Conservation (phyloP, 352 stramenopile species). For the Globisporangium cederbergense region DNA sequence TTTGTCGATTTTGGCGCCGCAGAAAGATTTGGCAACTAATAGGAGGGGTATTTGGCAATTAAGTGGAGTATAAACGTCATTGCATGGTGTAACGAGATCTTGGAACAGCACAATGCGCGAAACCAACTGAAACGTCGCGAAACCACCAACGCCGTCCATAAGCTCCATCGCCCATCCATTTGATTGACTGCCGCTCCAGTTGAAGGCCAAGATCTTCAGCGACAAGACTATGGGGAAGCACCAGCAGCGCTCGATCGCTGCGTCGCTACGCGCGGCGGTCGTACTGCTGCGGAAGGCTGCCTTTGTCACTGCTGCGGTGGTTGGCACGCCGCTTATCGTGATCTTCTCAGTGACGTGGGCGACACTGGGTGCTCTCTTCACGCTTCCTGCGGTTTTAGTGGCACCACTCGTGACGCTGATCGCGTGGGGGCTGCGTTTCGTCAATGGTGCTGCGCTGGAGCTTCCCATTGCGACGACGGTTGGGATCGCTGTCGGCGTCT, state of each 20-base stretch:
- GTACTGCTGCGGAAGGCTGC: conserved; percentile 14
- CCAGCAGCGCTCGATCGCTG: not conserved
- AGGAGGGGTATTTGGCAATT: not conserved
- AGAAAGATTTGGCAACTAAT: too few relatives aligned
- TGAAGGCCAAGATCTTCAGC: not conserved
- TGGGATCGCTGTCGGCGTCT: not conserved
- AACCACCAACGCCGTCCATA: too few relatives aligned
- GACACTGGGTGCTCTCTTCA: conserved; percentile 1
- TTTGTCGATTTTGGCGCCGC: conserved; percentile 4
- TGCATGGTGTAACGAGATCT: not conserved
- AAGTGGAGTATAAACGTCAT: too few relatives aligned
- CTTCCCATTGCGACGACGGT: conserved; percentile 12
- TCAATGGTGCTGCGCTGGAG: not conserved
- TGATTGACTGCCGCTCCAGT: not conserved
- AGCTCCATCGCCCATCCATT: not conserved
- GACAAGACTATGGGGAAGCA: not conserved
- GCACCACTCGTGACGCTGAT: not conserved
- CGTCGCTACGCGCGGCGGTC: conserved; percentile 1
- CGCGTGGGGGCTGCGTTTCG: conserved; percentile 8
- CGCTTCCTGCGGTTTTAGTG: not conserved
- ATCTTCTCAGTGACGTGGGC: not conserved
- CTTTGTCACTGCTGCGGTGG: conserved; percentile 2
- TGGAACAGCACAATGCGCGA: not conserved
- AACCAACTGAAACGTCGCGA: not conserved
- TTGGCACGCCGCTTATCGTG: not conserved